Percentiles rank a stretch among this genome's conserved stretches.
These are phyloP conservation scores for Petunia axillaris DNA, from an alignment of 257 asterid genomes.

Conservation along the genomic window DNA sequence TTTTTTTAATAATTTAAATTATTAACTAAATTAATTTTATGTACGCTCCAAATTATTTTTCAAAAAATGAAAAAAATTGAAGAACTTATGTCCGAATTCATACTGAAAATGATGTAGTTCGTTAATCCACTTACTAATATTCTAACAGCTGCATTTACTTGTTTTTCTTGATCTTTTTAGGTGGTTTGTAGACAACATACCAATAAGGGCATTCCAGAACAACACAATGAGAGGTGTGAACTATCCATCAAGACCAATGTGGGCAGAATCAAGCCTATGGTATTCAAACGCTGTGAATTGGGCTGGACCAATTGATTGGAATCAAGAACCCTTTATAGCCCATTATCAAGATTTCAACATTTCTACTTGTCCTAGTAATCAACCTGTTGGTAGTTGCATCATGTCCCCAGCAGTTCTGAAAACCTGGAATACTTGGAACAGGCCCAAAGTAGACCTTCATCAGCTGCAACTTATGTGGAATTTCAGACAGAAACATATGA, in stretches of 20 bases:
- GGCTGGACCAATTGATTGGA: slow-evolving; percentile 30
- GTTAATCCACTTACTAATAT: too few species aligned
- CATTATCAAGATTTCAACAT: slow-evolving; percentile 21
- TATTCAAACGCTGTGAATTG: neutral
- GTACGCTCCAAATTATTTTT: too few species aligned
- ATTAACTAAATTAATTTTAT: too few species aligned
- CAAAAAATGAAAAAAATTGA: too few species aligned
- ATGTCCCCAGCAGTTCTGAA: neutral
- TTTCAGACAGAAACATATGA: neutral
- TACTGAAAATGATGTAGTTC: too few species aligned
- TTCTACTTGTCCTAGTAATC: slow-evolving; percentile 22
- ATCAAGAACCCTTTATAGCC: slow-evolving; percentile 21
- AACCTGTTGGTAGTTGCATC: neutral
- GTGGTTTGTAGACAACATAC: slow-evolving; percentile 21
- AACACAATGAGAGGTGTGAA: neutral
- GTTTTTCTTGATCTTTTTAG: neutral
- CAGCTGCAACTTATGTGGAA: neutral
- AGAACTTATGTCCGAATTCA: too few species aligned
- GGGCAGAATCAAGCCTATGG: slow-evolving; percentile 25
- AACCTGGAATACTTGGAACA: neutral
- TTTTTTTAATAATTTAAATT: too few species aligned
- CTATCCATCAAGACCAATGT: slow-evolving; percentile 28
- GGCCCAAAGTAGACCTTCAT: neutral
- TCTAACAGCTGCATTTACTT: neutral
- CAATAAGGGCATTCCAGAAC: slow-evolving; percentile 28